phyloP scores from a whole-genome alignment of 768 basidiomycete species.

The Leccinum longicurvipes region DNA sequence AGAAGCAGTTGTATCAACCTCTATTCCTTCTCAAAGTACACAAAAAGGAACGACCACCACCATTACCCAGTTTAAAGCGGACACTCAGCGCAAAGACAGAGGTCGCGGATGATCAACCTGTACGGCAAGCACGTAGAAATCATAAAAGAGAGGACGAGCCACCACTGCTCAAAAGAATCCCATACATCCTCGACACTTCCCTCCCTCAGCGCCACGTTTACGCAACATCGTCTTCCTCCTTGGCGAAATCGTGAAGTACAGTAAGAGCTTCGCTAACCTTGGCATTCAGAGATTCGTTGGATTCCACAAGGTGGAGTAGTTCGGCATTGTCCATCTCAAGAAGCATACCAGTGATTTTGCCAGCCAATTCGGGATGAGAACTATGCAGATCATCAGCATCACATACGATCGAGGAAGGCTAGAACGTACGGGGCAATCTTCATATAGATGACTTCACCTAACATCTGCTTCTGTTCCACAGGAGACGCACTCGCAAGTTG shows the following conservation, averaged over 20 bases:
- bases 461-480: constrained; percentile 97
- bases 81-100: constrained; percentile 38
- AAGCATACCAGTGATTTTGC: constrained; percentile 98
- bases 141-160: constrained; percentile 47
- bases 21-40: constrained; percentile 52
- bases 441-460: constrained; percentile 96
- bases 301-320: constrained; percentile 84
- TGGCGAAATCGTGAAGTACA: constrained; percentile 83
- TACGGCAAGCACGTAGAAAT: constrained; percentile 37
- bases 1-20: constrained; percentile 56
- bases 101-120: constrained; percentile 36
- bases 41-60: constrained; percentile 52
- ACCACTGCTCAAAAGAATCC: constrained; percentile 36
- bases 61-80: constrained; percentile 39
- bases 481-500: constrained; percentile 57
- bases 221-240: constrained; percentile 30
- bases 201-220: constrained; percentile 1
- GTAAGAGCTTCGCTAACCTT: constrained; percentile 92
- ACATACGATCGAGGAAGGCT: not conserved
- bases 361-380: constrained; percentile 87
- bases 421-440: constrained; percentile 69
- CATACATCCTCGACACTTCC: constrained; percentile 9
- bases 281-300: constrained; percentile 73
- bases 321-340: constrained; percentile 98
- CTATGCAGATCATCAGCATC: constrained; percentile 35